Conservation (phyloP, 192 early-diverging fungal genomes). For the Entrophospora sp. region DNA sequence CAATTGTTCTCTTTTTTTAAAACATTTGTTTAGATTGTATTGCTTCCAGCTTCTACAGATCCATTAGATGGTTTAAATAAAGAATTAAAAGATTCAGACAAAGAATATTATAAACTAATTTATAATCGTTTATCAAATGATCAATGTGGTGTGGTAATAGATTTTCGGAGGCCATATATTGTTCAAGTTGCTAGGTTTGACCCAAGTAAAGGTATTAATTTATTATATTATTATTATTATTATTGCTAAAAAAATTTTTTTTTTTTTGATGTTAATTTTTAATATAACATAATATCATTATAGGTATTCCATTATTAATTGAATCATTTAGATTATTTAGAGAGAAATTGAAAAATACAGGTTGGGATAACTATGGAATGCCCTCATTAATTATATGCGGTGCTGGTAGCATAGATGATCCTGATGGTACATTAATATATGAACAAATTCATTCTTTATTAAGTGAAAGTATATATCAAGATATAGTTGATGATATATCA, state of each 20-base stretch:
- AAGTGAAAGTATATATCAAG: slow-evolving; percentile 35
- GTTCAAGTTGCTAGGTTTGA: slow-evolving; percentile 78
- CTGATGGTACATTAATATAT: slow-evolving; percentile 64
- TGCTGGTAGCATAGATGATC: slow-evolving; percentile 76
- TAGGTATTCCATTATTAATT: slow-evolving; percentile 60
- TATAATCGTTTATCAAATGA: slow-evolving; percentile 72
- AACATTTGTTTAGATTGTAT: slow-evolving; percentile 45
- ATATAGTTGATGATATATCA: slow-evolving; percentile 47
- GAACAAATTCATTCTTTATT: slow-evolving; percentile 46
- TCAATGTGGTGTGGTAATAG: slow-evolving; percentile 51
- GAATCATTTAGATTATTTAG: slow-evolving; percentile 61
- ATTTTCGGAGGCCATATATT: slow-evolving; percentile 61
- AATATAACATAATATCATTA: too few species aligned
- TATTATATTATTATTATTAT: too few species aligned
- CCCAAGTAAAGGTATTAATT: slow-evolving; percentile 77
- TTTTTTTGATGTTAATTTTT: too few species aligned
- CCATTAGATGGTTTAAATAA: slow-evolving; percentile 81
- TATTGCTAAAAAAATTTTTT: too few species aligned
- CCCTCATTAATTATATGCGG: slow-evolving; percentile 34
- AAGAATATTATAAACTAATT: slow-evolving; percentile 62
- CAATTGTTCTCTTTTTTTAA: too few species aligned
- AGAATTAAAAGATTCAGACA: slow-evolving; percentile 37
- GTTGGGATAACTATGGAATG: not conserved
- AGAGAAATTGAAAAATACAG: slow-evolving; percentile 33
- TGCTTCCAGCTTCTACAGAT: slow-evolving; percentile 71